Conservation (phyloP, 176 grass and related monocot species). For the Lolium perenne region DNA sequence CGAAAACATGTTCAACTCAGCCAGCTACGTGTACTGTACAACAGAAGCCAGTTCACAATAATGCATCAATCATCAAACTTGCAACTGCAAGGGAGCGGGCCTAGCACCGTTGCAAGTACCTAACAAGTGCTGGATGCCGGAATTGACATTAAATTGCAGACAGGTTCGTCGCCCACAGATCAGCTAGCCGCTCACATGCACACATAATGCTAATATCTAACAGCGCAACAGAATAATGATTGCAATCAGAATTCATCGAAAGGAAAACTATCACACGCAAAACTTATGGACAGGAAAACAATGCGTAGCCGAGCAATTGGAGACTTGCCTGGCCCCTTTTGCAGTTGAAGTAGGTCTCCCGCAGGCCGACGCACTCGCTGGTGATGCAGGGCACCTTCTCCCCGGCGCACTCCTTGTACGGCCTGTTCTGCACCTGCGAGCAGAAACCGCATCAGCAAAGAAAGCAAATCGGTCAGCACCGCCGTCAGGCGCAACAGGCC, state of each 20-base stretch:
- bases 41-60: background rate
- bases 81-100: background rate
- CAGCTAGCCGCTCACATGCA: background rate
- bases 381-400: slow-evolving; percentile 90
- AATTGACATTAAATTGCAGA: background rate
- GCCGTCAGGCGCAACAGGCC: background rate
- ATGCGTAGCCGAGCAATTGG: background rate
- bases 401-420: slow-evolving; percentile 91
- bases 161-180: background rate
- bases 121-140: background rate
- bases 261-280: background rate
- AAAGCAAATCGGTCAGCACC: background rate
- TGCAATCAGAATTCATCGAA: background rate
- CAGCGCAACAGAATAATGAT: background rate
- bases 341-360: slow-evolving; percentile 99
- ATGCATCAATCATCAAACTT: background rate
- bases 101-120: background rate
- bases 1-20: background rate
- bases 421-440: slow-evolving; percentile 76
- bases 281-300: background rate
- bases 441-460: background rate
- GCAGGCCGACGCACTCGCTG: slow-evolving; percentile 86
- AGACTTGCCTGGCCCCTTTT: slow-evolving; percentile 90
- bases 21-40: slow-evolving; percentile 4
- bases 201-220: background rate